phyloP scores from a whole-genome alignment of 2,329 filamentous ascomycete species.

The Talaromyces atroroseus region DNA sequence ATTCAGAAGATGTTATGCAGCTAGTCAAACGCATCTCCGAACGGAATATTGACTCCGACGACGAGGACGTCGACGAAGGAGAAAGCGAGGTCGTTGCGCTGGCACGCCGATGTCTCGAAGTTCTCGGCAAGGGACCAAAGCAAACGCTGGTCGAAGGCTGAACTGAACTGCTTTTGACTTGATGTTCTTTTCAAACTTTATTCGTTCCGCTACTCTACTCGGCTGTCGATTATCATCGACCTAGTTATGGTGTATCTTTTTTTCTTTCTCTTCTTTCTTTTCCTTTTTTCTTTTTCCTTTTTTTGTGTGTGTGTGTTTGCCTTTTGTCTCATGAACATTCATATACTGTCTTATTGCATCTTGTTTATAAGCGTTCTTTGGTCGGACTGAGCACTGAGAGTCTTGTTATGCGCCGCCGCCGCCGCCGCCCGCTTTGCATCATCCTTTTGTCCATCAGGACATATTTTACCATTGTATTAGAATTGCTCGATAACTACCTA shows the following conservation, averaged over 20 bases:
- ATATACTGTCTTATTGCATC: constrained; percentile 8
- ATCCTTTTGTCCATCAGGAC: no score
- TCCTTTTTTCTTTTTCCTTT: neutral
- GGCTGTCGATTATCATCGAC: neutral
- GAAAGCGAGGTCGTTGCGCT: constrained; percentile 90
- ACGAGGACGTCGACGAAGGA: constrained; percentile 80
- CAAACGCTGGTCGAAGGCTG: constrained; percentile 73
- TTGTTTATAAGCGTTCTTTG: constrained; percentile 14
- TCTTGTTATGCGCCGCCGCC: constrained; percentile 1
- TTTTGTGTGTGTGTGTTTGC: neutral
- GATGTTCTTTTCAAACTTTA: neutral
- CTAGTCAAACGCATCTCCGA: constrained; percentile 91
- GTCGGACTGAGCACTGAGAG: constrained; percentile 7
- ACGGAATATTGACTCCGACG: constrained; percentile 79
- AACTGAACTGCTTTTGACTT: constrained; percentile 2
- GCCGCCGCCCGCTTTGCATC: constrained; percentile 3
- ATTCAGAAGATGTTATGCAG: constrained; percentile 83
- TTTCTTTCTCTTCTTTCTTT: no score
- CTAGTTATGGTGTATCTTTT: neutral
- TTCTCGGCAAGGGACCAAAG: constrained; percentile 73
- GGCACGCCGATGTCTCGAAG: constrained; percentile 81
- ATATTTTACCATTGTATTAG: constrained; percentile 11
- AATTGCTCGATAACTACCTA: constrained; percentile 9
- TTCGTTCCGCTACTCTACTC: neutral
- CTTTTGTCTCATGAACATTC: constrained; percentile 5